Percentiles rank a stretch among this genome's conserved stretches.
phyloP scores from a whole-genome alignment of 1,139 yeast genomes.

The Entelexis paramagnoliae region DNA sequence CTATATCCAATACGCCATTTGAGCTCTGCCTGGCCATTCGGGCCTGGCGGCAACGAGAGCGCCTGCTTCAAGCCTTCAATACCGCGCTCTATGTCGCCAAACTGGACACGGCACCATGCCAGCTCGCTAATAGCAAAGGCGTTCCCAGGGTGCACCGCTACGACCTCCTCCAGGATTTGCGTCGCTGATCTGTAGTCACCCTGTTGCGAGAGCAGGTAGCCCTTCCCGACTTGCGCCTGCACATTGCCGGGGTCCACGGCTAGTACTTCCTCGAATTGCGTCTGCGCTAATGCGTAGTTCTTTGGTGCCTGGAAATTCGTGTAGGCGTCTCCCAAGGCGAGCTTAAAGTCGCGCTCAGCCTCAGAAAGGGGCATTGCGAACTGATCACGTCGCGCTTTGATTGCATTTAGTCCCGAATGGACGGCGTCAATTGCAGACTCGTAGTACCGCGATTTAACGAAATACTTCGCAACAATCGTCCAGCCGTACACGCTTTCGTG shows the following conservation, averaged over 20 bases:
- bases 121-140: slow-evolving; percentile 56
- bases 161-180: slow-evolving; percentile 43
- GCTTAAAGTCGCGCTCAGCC: slow-evolving; percentile 50
- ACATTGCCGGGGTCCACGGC: slow-evolving; percentile 42
- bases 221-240: slow-evolving; percentile 71
- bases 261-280: slow-evolving; percentile 56
- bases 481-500: slow-evolving; percentile 12
- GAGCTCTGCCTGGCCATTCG: slow-evolving; percentile 37
- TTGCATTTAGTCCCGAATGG: slow-evolving; percentile 48
- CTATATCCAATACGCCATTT: slow-evolving; percentile 69
- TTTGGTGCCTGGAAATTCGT: slow-evolving; percentile 86
- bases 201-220: slow-evolving; percentile 61
- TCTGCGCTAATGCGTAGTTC: slow-evolving; percentile 64
- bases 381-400: slow-evolving; percentile 38
- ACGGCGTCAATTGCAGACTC: slow-evolving; percentile 52
- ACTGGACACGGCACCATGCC: slow-evolving; percentile 65
- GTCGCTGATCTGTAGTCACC: slow-evolving; percentile 48
- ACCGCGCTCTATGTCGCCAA: slow-evolving; percentile 47
- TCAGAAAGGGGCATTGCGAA: slow-evolving; percentile 42
- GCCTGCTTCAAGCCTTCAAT: slow-evolving; percentile 38
- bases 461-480: slow-evolving; percentile 42
- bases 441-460: slow-evolving; percentile 53
- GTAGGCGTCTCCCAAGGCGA: slow-evolving; percentile 64
- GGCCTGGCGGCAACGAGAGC: background rate
- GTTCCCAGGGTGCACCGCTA: slow-evolving; percentile 43